Evolutionary conservation across 176 grass and related monocot genomes (phyloP).

Genomic region (Oryza brachyantha): DNA sequence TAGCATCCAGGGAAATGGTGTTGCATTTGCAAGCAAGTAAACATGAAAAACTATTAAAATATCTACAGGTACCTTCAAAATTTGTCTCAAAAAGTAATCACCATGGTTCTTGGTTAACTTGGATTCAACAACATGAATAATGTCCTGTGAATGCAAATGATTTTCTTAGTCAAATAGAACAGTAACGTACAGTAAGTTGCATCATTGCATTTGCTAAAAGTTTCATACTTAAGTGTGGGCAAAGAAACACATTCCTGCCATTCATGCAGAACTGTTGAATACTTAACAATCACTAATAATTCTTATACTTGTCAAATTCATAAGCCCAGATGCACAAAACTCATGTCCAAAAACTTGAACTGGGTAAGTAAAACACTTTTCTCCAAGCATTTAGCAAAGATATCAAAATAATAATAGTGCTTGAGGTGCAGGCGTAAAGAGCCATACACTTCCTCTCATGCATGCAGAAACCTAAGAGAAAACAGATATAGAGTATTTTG

Average conservation of each 20-base stretch:
- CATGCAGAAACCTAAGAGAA: background rate
- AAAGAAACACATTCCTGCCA: background rate
- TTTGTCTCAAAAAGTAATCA: slow-evolving; percentile 94
- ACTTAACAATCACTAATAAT: background rate
- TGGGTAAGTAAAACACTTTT: background rate
- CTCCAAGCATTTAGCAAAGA: too few relatives aligned
- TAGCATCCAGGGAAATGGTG: background rate
- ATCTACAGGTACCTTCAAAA: slow-evolving; percentile 79
- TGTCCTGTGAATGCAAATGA: slow-evolving; percentile 48
- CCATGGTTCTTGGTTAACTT: slow-evolving; percentile 68
- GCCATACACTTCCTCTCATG: background rate
- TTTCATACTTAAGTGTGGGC: background rate
- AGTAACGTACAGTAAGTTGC: background rate
- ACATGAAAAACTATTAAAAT: background rate
- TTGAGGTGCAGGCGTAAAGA: background rate
- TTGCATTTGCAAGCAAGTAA: background rate
- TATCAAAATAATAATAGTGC: too few relatives aligned
- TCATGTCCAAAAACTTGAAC: background rate
- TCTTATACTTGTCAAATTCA: background rate
- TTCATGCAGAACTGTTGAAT: background rate
- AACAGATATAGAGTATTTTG: background rate
- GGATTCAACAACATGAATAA: slow-evolving; percentile 83
- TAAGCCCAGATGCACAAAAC: background rate
- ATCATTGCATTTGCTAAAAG: background rate
- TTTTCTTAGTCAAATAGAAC: background rate